A percentile compares a stretch with the other conserved stretches of the same genome.
Conservation (phyloP, 1,284 basidiomycete genomes). For the Tilletia setariae region DNA sequence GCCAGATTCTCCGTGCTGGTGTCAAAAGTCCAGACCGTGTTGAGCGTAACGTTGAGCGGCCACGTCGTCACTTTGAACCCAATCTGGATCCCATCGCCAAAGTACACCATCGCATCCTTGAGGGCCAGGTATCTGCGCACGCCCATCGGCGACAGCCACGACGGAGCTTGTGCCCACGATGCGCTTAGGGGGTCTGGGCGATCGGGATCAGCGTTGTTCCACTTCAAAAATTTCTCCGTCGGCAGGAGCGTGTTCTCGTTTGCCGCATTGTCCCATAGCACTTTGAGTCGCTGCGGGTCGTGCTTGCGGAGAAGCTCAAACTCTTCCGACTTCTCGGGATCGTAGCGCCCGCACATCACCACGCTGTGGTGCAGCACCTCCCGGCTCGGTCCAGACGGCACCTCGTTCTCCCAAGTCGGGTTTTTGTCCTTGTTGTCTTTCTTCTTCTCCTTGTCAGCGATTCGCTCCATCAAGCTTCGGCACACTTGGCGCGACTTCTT, state of each 20-base stretch:
- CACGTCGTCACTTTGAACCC: background rate
- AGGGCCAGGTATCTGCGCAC: background rate
- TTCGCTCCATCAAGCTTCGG: background rate
- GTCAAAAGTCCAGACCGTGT: background rate
- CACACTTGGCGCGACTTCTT: constrained; percentile 3
- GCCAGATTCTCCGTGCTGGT: constrained; percentile 14
- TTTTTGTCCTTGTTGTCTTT: background rate
- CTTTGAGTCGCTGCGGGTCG: background rate
- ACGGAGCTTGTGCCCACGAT: constrained; percentile 1
- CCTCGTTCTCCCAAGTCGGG: background rate
- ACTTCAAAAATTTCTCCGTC: background rate
- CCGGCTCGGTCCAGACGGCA: background rate
- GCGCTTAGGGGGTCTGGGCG: background rate
- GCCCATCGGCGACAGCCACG: background rate
- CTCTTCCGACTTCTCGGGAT: background rate
- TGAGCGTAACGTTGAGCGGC: background rate
- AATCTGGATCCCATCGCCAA: background rate
- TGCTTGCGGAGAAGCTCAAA: constrained; percentile 1
- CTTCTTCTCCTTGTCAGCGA: background rate
- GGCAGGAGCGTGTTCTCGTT: background rate
- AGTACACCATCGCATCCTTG: constrained; percentile 4
- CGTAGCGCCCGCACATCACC: constrained; percentile 9
- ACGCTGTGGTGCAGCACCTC: constrained; percentile 15
- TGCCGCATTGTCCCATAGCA: background rate
- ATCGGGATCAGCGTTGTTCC: background rate